Conservation (phyloP, 2,329 filamentous ascomycete genomes). For the Arthrobotrys pseudoclavata region DNA sequence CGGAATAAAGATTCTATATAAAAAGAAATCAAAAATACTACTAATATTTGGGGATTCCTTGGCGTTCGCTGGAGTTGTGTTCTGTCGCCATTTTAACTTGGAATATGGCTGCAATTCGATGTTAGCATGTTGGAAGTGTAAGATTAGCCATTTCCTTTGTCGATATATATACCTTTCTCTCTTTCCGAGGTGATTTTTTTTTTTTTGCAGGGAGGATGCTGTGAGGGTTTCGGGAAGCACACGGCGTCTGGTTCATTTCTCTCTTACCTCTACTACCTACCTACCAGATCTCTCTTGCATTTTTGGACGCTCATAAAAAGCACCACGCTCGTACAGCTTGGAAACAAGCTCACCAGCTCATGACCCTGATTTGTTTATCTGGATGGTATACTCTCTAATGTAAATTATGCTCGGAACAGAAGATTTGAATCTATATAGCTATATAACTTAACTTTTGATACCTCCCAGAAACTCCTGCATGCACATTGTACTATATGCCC, state of each 20-base stretch:
- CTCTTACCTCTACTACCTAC: constrained; percentile 20
- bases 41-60: background rate
- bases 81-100: background rate
- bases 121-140: constrained; percentile 31
- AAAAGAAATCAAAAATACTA: constrained; percentile 14
- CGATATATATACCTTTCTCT: background rate
- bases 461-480: constrained; percentile 30
- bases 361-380: constrained; percentile 1
- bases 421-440: constrained; percentile 18
- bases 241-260: constrained; percentile 41
- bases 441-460: constrained; percentile 14
- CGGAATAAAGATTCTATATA: constrained; percentile 16
- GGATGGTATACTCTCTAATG: constrained; percentile 18
- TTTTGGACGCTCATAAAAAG: background rate
- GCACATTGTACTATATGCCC: constrained; percentile 18
- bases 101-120: background rate
- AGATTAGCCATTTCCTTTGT: constrained; percentile 35
- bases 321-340: background rate
- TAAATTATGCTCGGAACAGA: constrained; percentile 26
- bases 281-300: constrained; percentile 17
- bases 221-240: constrained; percentile 29
- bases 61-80: constrained; percentile 26
- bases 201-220: constrained; percentile 7
- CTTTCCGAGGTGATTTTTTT: constrained; percentile 12
- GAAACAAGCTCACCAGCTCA: background rate